These are phyloP conservation scores for Trichoderma sp. DNA, from an alignment of 2,329 filamentous ascomycete species.

Conservation along the genomic window DNA sequence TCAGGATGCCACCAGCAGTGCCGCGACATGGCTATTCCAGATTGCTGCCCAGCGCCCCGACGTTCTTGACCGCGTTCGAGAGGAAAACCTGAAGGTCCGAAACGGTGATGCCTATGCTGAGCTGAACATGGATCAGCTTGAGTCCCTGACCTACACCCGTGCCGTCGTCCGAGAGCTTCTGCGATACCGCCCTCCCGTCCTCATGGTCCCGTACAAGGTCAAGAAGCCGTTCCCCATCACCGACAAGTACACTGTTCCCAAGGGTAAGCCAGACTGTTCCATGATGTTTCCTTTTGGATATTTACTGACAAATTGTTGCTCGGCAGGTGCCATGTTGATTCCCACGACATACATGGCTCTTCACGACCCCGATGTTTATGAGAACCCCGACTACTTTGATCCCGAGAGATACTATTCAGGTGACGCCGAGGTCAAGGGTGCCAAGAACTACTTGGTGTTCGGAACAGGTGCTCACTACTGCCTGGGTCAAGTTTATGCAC, in stretches of 20 bases:
- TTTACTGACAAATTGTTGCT: constrained; percentile 25
- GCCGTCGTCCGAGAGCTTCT: constrained; percentile 89
- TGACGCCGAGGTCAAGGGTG: constrained; percentile 77
- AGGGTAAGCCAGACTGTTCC: constrained; percentile 52
- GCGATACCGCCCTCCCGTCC: constrained; percentile 90
- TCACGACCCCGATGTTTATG: constrained; percentile 89
- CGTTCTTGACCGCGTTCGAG: constrained; percentile 80
- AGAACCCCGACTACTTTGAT: constrained; percentile 82
- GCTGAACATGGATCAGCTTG: constrained; percentile 80
- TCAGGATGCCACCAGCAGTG: constrained; percentile 93
- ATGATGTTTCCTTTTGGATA: background rate
- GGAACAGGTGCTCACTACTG: constrained; percentile 96
- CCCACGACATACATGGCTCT: constrained; percentile 87
- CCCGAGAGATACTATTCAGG: constrained; percentile 90
- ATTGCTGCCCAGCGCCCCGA: constrained; percentile 92
- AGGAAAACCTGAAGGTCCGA: constrained; percentile 79
- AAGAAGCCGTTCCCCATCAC: constrained; percentile 96
- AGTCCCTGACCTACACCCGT: constrained; percentile 84
- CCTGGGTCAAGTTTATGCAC: constrained; percentile 87
- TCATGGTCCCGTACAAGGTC: constrained; percentile 93
- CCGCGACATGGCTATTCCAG: constrained; percentile 94
- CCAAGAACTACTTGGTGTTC: constrained; percentile 97
- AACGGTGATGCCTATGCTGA: constrained; percentile 69
- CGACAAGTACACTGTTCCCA: constrained; percentile 83
- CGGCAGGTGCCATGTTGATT: constrained; percentile 82